These are phyloP conservation scores for Psilocybe tampanensis DNA, from an alignment of 768 basidiomycete species.

Conservation along the genomic window DNA sequence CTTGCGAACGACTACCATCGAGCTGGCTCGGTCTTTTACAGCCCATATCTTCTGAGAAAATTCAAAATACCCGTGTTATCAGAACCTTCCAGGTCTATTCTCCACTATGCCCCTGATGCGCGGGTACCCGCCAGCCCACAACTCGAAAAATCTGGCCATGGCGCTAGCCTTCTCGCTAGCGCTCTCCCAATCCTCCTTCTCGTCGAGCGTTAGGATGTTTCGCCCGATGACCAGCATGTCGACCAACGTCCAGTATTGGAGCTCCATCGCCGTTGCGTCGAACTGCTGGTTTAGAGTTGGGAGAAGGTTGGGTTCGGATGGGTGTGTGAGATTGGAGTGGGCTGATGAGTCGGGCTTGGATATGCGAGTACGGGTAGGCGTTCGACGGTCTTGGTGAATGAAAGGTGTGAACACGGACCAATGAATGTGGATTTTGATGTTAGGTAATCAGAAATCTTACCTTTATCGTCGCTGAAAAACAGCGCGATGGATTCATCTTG, in stretches of 20 bases:
- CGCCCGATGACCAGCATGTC: not conserved
- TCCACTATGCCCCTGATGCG: not conserved
- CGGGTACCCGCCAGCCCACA: not conserved
- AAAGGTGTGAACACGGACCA: not conserved
- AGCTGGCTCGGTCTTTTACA: no score
- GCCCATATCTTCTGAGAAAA: no score
- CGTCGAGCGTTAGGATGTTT: not conserved
- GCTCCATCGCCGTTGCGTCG: no score
- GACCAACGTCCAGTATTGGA: not conserved
- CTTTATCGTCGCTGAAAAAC: not conserved
- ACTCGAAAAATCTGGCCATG: not conserved
- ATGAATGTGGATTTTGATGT: no score
- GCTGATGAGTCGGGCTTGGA: no score
- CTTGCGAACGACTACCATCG: no score
- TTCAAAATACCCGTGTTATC: no score
- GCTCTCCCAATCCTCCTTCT: not conserved
- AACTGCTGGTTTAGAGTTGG: no score
- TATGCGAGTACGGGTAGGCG: not conserved
- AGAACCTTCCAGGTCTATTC: not conserved
- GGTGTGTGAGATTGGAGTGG: no score
- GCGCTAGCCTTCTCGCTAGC: not conserved
- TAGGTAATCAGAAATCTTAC: not conserved
- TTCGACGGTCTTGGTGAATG: not conserved
- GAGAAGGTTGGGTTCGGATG: no score
- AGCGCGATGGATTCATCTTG: not conserved